Conservation (phyloP, 495 filamentous ascomycete species). For the Niebla homalea region DNA sequence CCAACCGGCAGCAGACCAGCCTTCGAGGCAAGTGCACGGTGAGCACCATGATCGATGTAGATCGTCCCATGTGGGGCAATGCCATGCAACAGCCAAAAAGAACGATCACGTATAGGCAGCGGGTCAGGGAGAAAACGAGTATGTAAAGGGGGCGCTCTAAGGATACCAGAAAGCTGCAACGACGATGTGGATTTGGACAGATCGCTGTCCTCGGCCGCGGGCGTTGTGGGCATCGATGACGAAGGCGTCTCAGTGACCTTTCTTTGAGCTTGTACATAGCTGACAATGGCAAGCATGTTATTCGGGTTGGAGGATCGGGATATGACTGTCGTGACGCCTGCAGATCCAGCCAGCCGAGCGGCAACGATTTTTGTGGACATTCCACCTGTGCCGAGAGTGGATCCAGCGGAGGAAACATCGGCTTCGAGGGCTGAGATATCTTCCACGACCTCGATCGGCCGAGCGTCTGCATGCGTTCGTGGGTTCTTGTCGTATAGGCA, state of each 20-base stretch:
- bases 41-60: constrained; percentile 82
- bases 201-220: constrained; percentile 18
- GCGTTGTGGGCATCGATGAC: constrained; percentile 13
- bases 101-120: constrained; percentile 76
- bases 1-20: constrained; percentile 86
- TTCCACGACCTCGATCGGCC: constrained; percentile 83
- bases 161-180: constrained; percentile 16
- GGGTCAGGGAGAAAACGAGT: constrained; percentile 86
- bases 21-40: constrained; percentile 61
- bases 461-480: constrained; percentile 65
- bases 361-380: constrained; percentile 98
- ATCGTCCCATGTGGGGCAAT: constrained; percentile 83
- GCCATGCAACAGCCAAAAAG: constrained; percentile 94
- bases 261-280: constrained; percentile 48
- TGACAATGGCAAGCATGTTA: constrained; percentile 81
- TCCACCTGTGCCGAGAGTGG: constrained; percentile 82
- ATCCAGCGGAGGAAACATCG: constrained; percentile 84
- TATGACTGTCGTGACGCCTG: constrained; percentile 90
- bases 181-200: constrained; percentile 26
- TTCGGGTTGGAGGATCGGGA: constrained; percentile 81
- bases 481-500: constrained; percentile 95
- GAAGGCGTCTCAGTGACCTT: constrained; percentile 9
- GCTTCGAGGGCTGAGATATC: constrained; percentile 77
- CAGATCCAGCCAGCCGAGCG: constrained; percentile 82
- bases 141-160: constrained; percentile 50